phyloP scores from a whole-genome alignment of 768 basidiomycete genomes.

The Termitomyces sp. region DNA sequence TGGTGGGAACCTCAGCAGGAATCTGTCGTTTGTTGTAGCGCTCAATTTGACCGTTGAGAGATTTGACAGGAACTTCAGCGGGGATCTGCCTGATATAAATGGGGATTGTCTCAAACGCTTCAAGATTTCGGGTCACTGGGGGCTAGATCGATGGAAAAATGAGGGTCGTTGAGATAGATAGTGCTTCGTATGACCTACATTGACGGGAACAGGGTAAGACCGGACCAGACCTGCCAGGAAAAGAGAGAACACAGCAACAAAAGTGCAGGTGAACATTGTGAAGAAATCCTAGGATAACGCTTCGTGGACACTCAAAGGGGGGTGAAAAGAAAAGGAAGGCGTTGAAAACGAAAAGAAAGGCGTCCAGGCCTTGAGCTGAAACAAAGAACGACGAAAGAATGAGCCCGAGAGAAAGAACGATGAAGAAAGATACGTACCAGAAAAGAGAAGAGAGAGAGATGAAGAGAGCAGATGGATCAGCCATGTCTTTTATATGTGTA shows the following conservation, averaged over 20 bases:
- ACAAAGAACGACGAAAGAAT: conserved; percentile 12
- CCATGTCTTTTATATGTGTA: conserved; percentile 8
- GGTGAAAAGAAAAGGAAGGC: conserved; percentile 13
- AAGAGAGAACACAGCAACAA: conserved; percentile 35
- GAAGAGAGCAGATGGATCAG: neutral
- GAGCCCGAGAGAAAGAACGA: neutral
- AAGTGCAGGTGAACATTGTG: conserved; percentile 42
- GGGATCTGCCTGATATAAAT: conserved; percentile 37
- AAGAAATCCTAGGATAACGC: conserved; percentile 8
- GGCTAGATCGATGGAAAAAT: conserved; percentile 18
- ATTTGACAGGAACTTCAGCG: conserved; percentile 23
- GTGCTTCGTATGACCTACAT: conserved; percentile 19
- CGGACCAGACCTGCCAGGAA: conserved; percentile 40
- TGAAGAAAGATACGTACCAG: conserved; percentile 3
- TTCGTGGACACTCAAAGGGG: conserved; percentile 3
- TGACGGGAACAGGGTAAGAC: conserved; percentile 37
- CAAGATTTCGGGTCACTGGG: conserved; percentile 24
- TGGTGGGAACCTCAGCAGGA: conserved; percentile 22
- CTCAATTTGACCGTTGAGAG: conserved; percentile 14
- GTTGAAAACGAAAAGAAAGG: conserved; percentile 17
- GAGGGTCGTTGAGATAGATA: no score
- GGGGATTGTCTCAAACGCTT: conserved; percentile 35
- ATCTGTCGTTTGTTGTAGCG: conserved; percentile 18
- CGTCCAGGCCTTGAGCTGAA: conserved; percentile 15
- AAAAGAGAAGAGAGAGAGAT: conserved; percentile 11